These are phyloP conservation scores for Haplosporangium sp. DNA, from an alignment of 371 early-diverging fungal genomes.

Conservation along the genomic window DNA sequence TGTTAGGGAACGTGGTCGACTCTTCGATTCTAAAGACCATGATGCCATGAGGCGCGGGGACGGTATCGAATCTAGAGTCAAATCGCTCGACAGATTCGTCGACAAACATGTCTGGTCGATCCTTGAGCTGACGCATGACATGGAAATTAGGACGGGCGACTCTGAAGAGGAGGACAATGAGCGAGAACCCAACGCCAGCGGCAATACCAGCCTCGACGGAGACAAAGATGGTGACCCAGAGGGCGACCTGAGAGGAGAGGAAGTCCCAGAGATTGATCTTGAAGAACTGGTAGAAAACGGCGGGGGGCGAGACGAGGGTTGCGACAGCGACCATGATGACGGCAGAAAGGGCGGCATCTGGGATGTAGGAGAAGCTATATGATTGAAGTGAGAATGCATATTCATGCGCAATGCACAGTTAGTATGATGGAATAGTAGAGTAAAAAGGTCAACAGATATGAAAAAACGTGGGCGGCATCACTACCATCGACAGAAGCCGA, in stretches of 20 bases:
- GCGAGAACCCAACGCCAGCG: constrained; percentile 61
- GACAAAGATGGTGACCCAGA: constrained; percentile 61
- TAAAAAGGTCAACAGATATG: neutral
- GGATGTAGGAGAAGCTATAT: constrained; percentile 78
- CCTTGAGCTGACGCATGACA: constrained; percentile 46
- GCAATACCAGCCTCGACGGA: constrained; percentile 69
- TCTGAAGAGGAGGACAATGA: constrained; percentile 62
- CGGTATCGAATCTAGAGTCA: constrained; percentile 31
- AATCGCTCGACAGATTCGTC: constrained; percentile 27
- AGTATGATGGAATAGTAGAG: no score
- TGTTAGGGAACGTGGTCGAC: constrained; percentile 79
- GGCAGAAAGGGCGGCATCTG: constrained; percentile 79
- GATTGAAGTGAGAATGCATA: no score
- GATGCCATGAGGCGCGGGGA: constrained; percentile 64
- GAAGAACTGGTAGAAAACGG: constrained; percentile 56
- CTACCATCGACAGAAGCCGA: no score
- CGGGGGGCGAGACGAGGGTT: constrained; percentile 70
- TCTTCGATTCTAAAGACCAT: constrained; percentile 75
- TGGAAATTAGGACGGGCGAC: constrained; percentile 65
- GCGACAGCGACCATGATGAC: constrained; percentile 80
- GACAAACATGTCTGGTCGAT: constrained; percentile 43
- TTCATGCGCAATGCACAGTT: no score
- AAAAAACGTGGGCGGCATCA: neutral
- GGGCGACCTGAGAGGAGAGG: constrained; percentile 54
- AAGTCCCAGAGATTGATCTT: constrained; percentile 54